Base-by-base conservation (phyloP, 2,329 filamentous ascomycete species). In the Lachnellula subtilissima region DNA sequence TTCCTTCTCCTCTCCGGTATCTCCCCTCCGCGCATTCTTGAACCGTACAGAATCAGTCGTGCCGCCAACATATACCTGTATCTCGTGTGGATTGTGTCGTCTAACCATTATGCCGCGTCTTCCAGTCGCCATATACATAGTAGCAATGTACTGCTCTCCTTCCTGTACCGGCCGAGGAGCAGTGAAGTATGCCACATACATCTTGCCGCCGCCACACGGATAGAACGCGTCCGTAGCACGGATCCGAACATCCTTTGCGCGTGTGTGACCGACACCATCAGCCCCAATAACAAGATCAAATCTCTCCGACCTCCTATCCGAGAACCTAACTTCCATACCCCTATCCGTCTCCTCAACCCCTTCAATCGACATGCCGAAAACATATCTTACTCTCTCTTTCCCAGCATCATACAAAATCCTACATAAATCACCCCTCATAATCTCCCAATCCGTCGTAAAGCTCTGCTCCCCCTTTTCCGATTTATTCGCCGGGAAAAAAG, bases 221-320 rank as follows among this genome's bases (percentile, higher is more conserved):
- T 62, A 46, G 55, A 67, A 59, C 22, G 53, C 25, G 39, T 67
- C 65, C 25, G 22, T 45, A 36, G 42, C 57, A 11, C 51, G 6
- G 54, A 49, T 40, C 48, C 62, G 0, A 77, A 61, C 59, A 78
- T 74, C 49, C 72, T 70, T 65, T 73, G 9, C 80, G 73, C 1
- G 74, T 76, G 14, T 70, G 73, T 0, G 80, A 84, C 4, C 70
- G 47, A 77, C 73, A 0, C 82, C 82, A 56, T 84, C 82, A 4
- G 81, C 80, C 9, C 76, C 80, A 42, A 84, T 75, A 0, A 84
- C 55, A 0, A 84, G 65, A 62, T 83, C 80, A 50, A 73, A 76
- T 3, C 36, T 12, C 15, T 57, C 50, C 19, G 42, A 54, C 23
- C 48, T 49, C 11, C 57, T 52, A 37, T 60, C 49, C 28, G 48